phyloP scores from a whole-genome alignment of 2,329 filamentous ascomycete species.

The Albophoma yamanashiensis region DNA sequence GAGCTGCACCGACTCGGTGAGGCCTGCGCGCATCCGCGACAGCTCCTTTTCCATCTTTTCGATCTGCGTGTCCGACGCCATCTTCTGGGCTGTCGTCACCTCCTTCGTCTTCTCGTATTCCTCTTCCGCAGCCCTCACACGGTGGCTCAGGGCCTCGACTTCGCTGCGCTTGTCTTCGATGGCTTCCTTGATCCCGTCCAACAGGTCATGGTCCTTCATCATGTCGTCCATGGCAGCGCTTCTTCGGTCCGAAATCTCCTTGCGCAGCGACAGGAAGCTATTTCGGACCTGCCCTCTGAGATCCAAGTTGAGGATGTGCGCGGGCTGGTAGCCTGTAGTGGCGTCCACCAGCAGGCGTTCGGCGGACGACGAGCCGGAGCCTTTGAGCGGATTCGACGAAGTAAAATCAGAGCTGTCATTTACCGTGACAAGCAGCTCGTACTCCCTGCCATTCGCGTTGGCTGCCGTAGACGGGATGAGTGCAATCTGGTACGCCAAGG shows the following conservation, averaged over 20 bases:
- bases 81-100: conserved; percentile 72
- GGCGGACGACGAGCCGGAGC: conserved; percentile 30
- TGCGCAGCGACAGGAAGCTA: conserved; percentile 66
- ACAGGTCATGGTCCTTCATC: conserved; percentile 86
- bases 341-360: conserved; percentile 76
- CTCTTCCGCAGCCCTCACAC: conserved; percentile 77
- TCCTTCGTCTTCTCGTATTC: conserved; percentile 94
- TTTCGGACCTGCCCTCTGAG: conserved; percentile 73
- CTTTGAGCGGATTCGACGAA: conserved; percentile 41
- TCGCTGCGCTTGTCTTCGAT: conserved; percentile 93
- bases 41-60: conserved; percentile 98
- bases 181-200: conserved; percentile 91
- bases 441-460: conserved; percentile 77
- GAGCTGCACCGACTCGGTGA: conserved; percentile 78
- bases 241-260: conserved; percentile 85
- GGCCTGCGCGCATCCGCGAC: conserved; percentile 76
- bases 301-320: conserved; percentile 81
- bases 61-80: conserved; percentile 84
- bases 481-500: conserved; percentile 84
- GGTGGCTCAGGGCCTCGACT: conserved; percentile 83
- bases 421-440: conserved; percentile 75
- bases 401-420: conserved; percentile 71
- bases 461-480: conserved; percentile 75
- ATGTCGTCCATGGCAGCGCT: conserved; percentile 76
- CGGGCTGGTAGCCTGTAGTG: conserved; percentile 78